Evolutionary conservation across 371 early-diverging fungal species (phyloP).

Genomic region (Lichtheimia corymbifera): DNA sequence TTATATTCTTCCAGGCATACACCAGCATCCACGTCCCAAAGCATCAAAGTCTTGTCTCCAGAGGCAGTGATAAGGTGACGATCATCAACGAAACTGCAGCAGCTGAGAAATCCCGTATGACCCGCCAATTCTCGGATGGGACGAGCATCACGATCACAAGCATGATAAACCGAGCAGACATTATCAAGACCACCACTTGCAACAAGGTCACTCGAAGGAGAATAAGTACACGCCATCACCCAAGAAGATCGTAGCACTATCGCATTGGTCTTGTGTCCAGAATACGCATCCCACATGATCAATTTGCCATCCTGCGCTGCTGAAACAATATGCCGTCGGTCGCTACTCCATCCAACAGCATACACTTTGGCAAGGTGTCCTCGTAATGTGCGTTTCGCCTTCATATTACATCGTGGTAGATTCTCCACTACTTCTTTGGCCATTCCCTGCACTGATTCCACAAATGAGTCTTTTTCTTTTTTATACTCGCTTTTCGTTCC

Average conservation of each 20-base stretch:
- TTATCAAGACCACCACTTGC: conserved; percentile 98
- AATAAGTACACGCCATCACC: conserved; percentile 98
- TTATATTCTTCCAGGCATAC: conserved; percentile 89
- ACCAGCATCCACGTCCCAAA: conserved; percentile 97
- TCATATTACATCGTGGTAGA: conserved; percentile 89
- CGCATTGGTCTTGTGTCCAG: conserved; percentile 95
- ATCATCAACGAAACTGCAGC: conserved; percentile 93
- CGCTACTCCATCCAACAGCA: conserved; percentile 96
- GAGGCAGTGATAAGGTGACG: conserved; percentile 90
- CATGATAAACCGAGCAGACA: conserved; percentile 93
- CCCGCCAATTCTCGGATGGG: conserved; percentile 90
- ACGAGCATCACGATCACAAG: conserved; percentile 88
- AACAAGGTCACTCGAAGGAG: conserved; percentile 93
- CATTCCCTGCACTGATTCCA: conserved; percentile 35
- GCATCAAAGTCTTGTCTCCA: conserved; percentile 96
- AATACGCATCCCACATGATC: conserved; percentile 96
- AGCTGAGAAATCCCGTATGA: conserved; percentile 96
- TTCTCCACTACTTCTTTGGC: conserved; percentile 64
- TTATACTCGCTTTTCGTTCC: too few relatives aligned
- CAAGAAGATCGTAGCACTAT: conserved; percentile 95
- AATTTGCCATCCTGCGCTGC: conserved; percentile 98
- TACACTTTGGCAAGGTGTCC: conserved; percentile 97
- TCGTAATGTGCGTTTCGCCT: conserved; percentile 91
- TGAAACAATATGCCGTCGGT: conserved; percentile 90
- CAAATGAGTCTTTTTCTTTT: too few relatives aligned